Evolutionary conservation across 106 monocot species (phyloP), one percentile per base, ranked within the genome.

Genomic region (Dioscorea zingiberensis): DNA sequence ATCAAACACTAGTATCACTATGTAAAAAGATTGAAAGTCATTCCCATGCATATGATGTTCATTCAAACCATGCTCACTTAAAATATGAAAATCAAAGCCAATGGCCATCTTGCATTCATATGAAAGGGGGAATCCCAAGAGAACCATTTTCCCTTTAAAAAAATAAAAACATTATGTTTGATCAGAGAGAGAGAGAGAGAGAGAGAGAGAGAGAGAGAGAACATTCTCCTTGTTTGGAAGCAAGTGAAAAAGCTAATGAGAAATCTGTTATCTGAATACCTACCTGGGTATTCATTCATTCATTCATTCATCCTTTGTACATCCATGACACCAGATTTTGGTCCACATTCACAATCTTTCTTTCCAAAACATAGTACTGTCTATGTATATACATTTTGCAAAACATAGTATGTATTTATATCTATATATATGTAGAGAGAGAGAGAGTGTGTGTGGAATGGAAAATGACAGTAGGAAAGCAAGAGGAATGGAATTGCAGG

Each of bases 391-490:
- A 53, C 19, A 19, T 19, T 3, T 18, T 4, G 13, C 51, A 16
- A 18, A 53, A 1, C 51, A 53, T 53, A 53, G 4, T 18, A 18
- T 3, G 51, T 53, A 53, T 4, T 13, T 18, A 53, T 53, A 16
- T 5, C 4, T 1, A 53, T 53, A 16, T 53, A 53, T 19, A 18
- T 2, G 15, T 53, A 18, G 0, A 53, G 8, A 59, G 17, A 59
- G 4, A 25, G 24, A 3, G 7, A 7, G 19, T 32, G 30, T n/a
- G 61, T 16, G 38, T 30, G 2, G 16, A 21, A 56, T 56, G 64
- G 64, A 64, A 64, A 44, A 44, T 62, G 61, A 62, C 61, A 62
- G 61, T 21, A 32, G 64, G 44, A 28, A 64, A 25, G 47, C 46
- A 64, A 47, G 47, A 24, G 38, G 10, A 6, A 25, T 25, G 24